phyloP scores from a whole-genome alignment of 2,329 filamentous ascomycete genomes.

The Thelonectria blattea region DNA sequence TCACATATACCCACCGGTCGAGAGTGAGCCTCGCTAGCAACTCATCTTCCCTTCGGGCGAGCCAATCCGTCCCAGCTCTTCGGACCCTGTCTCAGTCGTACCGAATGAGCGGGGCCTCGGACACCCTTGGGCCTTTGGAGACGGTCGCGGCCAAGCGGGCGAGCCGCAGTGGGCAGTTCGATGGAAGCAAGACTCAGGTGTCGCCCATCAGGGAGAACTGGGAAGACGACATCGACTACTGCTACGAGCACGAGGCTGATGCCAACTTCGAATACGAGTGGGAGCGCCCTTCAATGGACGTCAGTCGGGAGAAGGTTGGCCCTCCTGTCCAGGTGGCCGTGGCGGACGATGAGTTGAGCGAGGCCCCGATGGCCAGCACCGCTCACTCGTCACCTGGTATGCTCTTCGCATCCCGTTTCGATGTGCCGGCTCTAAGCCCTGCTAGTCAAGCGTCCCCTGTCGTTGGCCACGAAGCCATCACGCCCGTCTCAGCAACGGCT shows the following conservation, averaged over 20 bases:
- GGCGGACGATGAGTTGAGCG: slow-evolving; percentile 33
- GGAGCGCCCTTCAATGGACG: slow-evolving; percentile 63
- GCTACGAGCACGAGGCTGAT: slow-evolving; percentile 72
- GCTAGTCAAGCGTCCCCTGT: slow-evolving; percentile 52
- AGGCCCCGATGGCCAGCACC: slow-evolving; percentile 26
- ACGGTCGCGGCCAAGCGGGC: slow-evolving; percentile 45
- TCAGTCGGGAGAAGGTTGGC: slow-evolving; percentile 29
- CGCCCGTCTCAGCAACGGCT: slow-evolving; percentile 46
- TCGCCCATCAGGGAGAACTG: slow-evolving; percentile 56
- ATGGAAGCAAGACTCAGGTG: slow-evolving; percentile 35
- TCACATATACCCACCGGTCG: slow-evolving; percentile 45
- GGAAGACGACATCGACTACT: slow-evolving; percentile 75
- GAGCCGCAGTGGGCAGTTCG: slow-evolving; percentile 17
- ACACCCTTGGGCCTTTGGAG: slow-evolving; percentile 57
- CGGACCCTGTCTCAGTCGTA: slow-evolving; percentile 51
- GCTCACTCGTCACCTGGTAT: slow-evolving; percentile 37
- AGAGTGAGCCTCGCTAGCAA: slow-evolving; percentile 55
- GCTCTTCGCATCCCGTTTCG: slow-evolving; percentile 41
- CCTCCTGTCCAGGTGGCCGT: slow-evolving; percentile 35
- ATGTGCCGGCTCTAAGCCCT: slow-evolving; percentile 57
- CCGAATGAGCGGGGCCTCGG: slow-evolving; percentile 56
- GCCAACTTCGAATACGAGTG: slow-evolving; percentile 71
- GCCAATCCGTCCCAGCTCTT: slow-evolving; percentile 61
- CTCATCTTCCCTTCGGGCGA: slow-evolving; percentile 58
- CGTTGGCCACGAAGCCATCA: slow-evolving; percentile 51